Percentiles rank a stretch among this genome's conserved stretches.
Conservation (phyloP, 768 basidiomycete genomes). For the Daedaleopsis nitida region DNA sequence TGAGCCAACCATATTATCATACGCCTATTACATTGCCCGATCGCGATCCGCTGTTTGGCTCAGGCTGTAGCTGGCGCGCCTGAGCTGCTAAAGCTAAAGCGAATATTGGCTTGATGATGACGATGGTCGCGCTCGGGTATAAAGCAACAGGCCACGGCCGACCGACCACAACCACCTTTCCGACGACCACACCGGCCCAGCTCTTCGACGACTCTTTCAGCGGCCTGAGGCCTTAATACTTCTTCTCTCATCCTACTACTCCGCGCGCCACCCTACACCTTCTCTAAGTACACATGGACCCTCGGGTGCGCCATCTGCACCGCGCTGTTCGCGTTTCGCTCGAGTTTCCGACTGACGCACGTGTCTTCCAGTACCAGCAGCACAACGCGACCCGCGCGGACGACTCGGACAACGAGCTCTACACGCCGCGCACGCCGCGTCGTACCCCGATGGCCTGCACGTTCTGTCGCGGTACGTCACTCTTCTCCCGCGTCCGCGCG, state of each 20-base stretch:
- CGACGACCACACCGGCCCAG: background rate
- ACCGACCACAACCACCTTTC: background rate
- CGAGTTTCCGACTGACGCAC: background rate
- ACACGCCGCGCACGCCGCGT: constrained; percentile 36
- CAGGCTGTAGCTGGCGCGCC: background rate
- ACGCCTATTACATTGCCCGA: background rate
- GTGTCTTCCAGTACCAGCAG: constrained; percentile 13
- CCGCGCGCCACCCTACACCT: background rate
- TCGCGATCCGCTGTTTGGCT: background rate
- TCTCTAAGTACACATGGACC: constrained; percentile 11
- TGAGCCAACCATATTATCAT: background rate
- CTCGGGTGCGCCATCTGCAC: background rate
- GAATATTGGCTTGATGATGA: background rate
- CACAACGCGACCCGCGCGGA: constrained; percentile 12
- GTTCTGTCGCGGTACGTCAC: constrained; percentile 65
- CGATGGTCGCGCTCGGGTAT: background rate
- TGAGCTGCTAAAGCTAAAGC: background rate
- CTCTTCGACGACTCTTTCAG: background rate
- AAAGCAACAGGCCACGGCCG: background rate
- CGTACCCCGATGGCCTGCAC: constrained; percentile 73
- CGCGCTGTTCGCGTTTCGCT: background rate
- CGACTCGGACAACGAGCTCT: constrained; percentile 29
- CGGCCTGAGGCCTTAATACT: constrained; percentile 6
- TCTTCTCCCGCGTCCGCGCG: constrained; percentile 1
- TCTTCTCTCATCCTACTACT: background rate